A percentile compares a stretch with the other conserved stretches of the same genome.
These are phyloP conservation scores for Brassica incana DNA, from an alignment of 345 rosid genomes.

Conservation along the genomic window DNA sequence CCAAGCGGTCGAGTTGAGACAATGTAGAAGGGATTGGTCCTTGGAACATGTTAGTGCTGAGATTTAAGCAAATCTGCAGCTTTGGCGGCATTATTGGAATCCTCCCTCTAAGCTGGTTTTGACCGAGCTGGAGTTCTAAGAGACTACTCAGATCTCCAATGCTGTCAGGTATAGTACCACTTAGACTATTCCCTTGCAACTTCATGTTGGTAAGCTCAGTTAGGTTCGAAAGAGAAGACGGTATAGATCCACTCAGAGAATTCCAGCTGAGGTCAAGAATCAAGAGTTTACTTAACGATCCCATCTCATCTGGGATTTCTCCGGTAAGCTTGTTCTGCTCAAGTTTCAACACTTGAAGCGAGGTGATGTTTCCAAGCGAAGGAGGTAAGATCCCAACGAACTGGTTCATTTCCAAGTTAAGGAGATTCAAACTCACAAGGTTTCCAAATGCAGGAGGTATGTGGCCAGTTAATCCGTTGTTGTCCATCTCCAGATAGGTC, in stretches of 20 bases:
- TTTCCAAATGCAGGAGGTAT: slow-evolving; percentile 43
- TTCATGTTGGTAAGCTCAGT: slow-evolving; percentile 40
- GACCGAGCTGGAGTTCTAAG: slow-evolving; percentile 75
- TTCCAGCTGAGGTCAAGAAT: slow-evolving; percentile 59
- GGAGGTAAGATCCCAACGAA: slow-evolving; percentile 49
- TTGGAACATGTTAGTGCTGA: slow-evolving; percentile 60
- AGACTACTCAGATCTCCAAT: slow-evolving; percentile 40
- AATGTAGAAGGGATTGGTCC: slow-evolving; percentile 54
- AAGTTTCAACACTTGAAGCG: slow-evolving; percentile 62
- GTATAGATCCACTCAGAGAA: slow-evolving; percentile 57
- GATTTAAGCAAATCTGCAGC: slow-evolving; percentile 72
- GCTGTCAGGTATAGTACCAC: slow-evolving; percentile 54
- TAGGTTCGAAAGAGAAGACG: slow-evolving; percentile 53
- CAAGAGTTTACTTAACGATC: slow-evolving; percentile 33
- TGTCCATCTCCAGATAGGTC: slow-evolving; percentile 69
- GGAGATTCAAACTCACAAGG: slow-evolving; percentile 42
- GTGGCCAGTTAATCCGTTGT: slow-evolving; percentile 51
- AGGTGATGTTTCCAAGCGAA: slow-evolving; percentile 43
- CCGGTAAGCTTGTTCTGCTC: slow-evolving; percentile 55
- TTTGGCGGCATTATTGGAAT: slow-evolving; percentile 60
- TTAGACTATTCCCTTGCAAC: slow-evolving; percentile 59
- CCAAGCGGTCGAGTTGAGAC: slow-evolving; percentile 43
- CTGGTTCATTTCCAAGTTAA: slow-evolving; percentile 61
- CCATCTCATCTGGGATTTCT: slow-evolving; percentile 49
- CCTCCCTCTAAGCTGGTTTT: slow-evolving; percentile 53